Percentiles rank a stretch among this genome's conserved stretches.
Evolutionary conservation across 176 grass and related monocot genomes (phyloP).

Genomic region (Phyllostachys edulis): DNA sequence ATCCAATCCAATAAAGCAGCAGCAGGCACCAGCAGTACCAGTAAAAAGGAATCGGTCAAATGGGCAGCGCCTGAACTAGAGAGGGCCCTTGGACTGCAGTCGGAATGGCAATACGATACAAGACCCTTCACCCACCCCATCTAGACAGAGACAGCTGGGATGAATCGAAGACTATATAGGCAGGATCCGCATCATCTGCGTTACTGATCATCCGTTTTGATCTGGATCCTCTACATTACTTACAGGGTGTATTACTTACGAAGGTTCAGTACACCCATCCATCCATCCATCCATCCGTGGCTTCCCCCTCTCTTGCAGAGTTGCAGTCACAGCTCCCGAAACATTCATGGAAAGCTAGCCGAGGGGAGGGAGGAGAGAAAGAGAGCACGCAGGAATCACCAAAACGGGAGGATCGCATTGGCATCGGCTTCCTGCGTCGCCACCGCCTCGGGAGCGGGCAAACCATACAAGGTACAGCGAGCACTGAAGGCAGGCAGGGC

Average conservation of each 20-base stretch:
- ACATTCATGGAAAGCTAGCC: background rate
- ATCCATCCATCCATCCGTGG: background rate
- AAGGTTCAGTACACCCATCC: too few species aligned
- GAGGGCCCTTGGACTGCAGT: constrained; percentile 24
- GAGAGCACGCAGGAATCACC: background rate
- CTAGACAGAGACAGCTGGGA: background rate
- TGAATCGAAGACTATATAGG: too few species aligned
- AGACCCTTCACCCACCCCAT: background rate
- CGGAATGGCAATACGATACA: background rate
- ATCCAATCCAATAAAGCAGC: background rate
- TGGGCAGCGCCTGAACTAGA: too few species aligned
- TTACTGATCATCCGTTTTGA: too few species aligned
- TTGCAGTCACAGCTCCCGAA: background rate
- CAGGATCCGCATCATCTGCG: too few species aligned
- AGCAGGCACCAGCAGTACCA: background rate
- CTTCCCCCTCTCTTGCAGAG: background rate
- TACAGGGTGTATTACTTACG: too few species aligned
- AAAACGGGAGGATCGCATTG: background rate
- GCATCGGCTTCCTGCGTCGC: background rate
- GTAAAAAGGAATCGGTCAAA: background rate
- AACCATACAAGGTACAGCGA: background rate
- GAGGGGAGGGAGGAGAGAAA: background rate
- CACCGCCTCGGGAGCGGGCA: constrained; percentile 23
- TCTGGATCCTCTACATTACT: too few species aligned
- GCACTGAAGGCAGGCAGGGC: background rate